A percentile compares a stretch with the other conserved stretches of the same genome.
phyloP scores from a whole-genome alignment of 768 basidiomycete genomes.

The Suillus subluteus region DNA sequence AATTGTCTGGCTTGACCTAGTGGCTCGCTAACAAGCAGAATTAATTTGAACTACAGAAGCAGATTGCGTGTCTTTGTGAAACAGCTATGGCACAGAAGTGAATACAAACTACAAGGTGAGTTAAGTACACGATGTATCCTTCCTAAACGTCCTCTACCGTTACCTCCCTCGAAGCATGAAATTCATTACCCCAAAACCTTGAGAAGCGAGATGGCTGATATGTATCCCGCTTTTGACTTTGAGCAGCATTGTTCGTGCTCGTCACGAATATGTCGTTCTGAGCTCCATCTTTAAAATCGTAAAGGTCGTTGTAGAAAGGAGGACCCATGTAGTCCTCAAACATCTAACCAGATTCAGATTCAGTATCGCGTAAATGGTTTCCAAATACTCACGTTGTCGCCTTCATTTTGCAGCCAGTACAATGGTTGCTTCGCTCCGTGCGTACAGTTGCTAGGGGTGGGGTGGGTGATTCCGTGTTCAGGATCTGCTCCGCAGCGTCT shows the following conservation, averaged over 20 bases:
- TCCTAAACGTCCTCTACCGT: neutral
- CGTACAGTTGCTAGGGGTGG: slow-evolving; percentile 41
- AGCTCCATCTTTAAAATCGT: slow-evolving; percentile 47
- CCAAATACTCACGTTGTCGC: slow-evolving; percentile 41
- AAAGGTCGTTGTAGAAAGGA: slow-evolving; percentile 41
- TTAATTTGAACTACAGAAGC: neutral
- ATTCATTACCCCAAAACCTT: slow-evolving; percentile 7
- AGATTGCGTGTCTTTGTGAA: neutral
- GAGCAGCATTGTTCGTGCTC: neutral
- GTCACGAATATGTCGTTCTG: slow-evolving; percentile 45
- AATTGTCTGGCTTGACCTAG: neutral
- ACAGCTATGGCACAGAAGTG: neutral
- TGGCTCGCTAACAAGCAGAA: neutral
- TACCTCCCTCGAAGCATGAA: neutral
- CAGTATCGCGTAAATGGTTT: neutral
- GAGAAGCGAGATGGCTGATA: slow-evolving; percentile 2
- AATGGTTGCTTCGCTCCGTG: slow-evolving; percentile 41
- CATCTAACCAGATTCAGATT: slow-evolving; percentile 24
- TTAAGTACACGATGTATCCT: neutral
- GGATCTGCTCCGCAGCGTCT: slow-evolving; percentile 42
- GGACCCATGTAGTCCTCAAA: slow-evolving; percentile 33
- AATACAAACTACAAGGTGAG: neutral
- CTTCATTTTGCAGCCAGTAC: slow-evolving; percentile 44
- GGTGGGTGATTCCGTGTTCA: slow-evolving; percentile 16
- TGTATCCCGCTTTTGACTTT: neutral